Evolutionary conservation across 202 grass and related monocot species (phyloP).

Genomic region (Digitaria exilis): DNA sequence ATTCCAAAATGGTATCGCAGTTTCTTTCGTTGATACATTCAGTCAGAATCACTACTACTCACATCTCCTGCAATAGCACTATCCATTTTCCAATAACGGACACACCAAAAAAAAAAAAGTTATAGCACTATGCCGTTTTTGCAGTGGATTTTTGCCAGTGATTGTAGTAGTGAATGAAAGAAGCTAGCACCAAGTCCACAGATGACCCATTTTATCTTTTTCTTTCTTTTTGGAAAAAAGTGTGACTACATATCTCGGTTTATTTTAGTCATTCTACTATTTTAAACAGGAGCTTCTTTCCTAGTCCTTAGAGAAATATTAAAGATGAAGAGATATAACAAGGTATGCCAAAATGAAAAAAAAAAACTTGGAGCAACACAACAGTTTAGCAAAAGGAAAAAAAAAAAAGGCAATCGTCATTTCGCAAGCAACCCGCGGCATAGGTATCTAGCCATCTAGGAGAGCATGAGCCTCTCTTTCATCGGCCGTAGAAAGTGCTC

Average conservation of each 20-base stretch:
- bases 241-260: neutral
- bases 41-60: no score
- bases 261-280: neutral
- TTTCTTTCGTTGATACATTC: neutral
- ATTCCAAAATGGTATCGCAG: neutral
- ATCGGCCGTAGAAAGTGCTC: slow-evolving; percentile 22
- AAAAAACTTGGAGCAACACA: neutral
- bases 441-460: slow-evolving; percentile 45
- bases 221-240: neutral
- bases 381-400: neutral
- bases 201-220: neutral
- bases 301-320: neutral
- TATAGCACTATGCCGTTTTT: no score
- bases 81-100: no score
- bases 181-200: neutral
- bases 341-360: no score
- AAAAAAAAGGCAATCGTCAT: neutral
- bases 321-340: neutral
- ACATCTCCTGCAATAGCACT: no score
- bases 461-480: neutral
- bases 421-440: neutral
- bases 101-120: no score
- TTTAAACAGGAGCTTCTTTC: neutral
- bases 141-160: no score
- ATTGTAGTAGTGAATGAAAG: no score